Evolutionary conservation across 352 stramenopile species (phyloP).

Genomic region (Halophytophthora polymorphica): DNA sequence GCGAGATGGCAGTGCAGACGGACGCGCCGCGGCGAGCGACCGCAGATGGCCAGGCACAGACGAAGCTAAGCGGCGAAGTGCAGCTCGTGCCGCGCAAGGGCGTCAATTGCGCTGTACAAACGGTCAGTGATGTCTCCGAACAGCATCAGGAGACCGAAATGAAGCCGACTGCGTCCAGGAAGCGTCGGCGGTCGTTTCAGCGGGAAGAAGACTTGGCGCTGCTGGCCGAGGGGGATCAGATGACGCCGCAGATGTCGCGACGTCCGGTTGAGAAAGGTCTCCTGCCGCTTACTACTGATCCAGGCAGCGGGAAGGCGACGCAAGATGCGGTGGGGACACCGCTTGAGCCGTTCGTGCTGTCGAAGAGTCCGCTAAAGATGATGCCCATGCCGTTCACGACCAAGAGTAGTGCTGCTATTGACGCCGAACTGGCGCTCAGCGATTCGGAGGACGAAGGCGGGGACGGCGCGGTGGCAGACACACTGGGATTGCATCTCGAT

Average conservation of each 20-base stretch:
- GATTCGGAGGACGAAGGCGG: conserved; percentile 21
- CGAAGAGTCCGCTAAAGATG: background rate
- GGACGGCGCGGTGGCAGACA: background rate
- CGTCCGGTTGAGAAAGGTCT: background rate
- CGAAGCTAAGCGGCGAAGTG: conserved; percentile 15
- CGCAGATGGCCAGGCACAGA: conserved; percentile 21
- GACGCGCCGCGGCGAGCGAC: background rate
- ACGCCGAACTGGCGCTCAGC: conserved; percentile 37
- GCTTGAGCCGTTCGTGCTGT: conserved; percentile 8
- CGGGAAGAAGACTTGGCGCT: background rate
- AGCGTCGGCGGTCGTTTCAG: conserved; percentile 1
- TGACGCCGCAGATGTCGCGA: conserved; percentile 16
- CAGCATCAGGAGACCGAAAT: conserved; percentile 5
- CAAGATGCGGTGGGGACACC: background rate
- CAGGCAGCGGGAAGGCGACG: background rate
- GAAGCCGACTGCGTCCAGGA: conserved; percentile 1
- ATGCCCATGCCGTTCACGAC: conserved; percentile 4
- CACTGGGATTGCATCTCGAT: background rate
- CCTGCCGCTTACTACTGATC: background rate
- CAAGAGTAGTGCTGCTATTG: conserved; percentile 27
- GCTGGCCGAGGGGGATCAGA: background rate
- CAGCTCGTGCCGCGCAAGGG: conserved; percentile 7
- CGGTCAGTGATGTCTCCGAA: conserved; percentile 2
- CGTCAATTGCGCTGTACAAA: conserved; percentile 17
- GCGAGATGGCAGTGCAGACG: conserved; percentile 16